These are phyloP conservation scores for Amoebophrya sp. DNA, from an alignment of 169 alveolate genomes.

Conservation along the genomic window DNA sequence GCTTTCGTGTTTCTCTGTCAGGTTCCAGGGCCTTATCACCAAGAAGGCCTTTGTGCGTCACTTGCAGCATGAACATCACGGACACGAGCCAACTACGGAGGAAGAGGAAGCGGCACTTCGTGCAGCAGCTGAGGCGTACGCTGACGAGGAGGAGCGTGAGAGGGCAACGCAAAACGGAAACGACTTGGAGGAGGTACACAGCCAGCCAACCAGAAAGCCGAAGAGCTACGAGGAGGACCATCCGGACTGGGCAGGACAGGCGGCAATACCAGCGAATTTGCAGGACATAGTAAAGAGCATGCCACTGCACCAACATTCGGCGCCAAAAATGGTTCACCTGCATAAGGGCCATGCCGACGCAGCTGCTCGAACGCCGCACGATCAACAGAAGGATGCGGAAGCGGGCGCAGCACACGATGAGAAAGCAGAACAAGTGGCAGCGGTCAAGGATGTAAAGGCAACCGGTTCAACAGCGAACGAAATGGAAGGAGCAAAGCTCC, in stretches of 20 bases:
- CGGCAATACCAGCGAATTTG: not conserved
- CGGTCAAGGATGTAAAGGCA: not conserved
- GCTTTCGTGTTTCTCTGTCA: no score
- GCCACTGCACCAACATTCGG: not conserved
- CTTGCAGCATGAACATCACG: not conserved
- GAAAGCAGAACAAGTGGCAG: not conserved
- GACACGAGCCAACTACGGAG: not conserved
- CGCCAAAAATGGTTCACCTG: not conserved
- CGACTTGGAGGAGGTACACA: not conserved
- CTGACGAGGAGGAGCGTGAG: not conserved
- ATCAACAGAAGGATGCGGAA: no score
- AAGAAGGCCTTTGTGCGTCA: constrained; percentile 15
- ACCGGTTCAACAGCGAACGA: not conserved
- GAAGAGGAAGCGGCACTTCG: not conserved
- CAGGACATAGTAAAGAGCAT: not conserved
- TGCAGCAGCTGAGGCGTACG: no score
- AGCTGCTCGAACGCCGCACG: not conserved
- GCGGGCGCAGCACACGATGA: not conserved
- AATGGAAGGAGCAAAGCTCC: not conserved
- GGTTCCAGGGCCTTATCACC: not conserved
- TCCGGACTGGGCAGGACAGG: not conserved
- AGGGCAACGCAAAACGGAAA: not conserved
- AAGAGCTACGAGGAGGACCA: not conserved
- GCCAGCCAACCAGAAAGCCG: not conserved
- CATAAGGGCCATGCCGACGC: not conserved